Conservation (phyloP, 305 asterid genomes). For the Solanum hybrid region DNA sequence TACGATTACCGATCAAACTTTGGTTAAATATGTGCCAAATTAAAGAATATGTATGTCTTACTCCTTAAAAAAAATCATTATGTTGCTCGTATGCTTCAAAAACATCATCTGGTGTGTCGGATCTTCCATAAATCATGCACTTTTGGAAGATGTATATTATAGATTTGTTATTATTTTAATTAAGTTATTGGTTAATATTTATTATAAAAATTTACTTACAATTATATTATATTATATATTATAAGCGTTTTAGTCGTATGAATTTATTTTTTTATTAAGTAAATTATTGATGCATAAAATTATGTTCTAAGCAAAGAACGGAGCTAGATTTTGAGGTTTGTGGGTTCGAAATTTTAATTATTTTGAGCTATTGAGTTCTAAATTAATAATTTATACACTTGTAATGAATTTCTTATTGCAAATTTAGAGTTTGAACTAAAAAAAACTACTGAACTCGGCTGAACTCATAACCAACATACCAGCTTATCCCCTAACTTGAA, state of each 20-base stretch:
- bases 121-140: no score
- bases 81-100: no score
- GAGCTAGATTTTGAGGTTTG: neutral
- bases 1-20: neutral
- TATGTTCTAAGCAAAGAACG: neutral
- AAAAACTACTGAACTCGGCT: no score
- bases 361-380: neutral
- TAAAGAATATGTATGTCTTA: no score
- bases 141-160: no score
- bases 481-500: neutral
- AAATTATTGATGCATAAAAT: neutral
- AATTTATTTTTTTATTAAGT: neutral
- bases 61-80: no score
- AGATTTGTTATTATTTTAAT: no score
- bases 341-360: neutral
- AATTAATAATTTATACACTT: neutral
- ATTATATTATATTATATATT: no score
- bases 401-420: neutral
- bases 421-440: neutral
- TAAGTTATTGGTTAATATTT: no score
- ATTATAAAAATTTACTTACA: no score
- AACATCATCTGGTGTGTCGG: no score
- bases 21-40: neutral
- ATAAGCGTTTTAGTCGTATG: accelerated
- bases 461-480: neutral